Conservation (phyloP, 345 rosid species). For the Balakata baccata region DNA sequence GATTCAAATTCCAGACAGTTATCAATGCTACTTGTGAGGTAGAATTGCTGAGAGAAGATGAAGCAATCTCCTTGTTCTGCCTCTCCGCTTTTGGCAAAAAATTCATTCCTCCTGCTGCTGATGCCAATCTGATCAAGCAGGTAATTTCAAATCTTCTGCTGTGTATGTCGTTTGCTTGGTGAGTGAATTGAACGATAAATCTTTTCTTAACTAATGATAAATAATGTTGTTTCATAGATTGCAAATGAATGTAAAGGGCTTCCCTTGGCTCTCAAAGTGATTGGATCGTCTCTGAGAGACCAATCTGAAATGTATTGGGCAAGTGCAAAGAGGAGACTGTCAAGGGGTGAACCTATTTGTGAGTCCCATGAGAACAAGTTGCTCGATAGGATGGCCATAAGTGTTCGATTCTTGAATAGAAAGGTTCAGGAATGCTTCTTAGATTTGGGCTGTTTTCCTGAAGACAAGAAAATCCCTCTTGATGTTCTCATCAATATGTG, state of each 20-base stretch:
- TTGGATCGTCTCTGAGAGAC: slow-evolving; percentile 69
- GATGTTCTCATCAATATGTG: slow-evolving; percentile 85
- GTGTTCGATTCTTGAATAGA: slow-evolving; percentile 45
- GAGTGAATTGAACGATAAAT: background rate
- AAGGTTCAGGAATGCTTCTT: slow-evolving; percentile 69
- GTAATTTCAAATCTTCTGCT: slow-evolving; percentile 28
- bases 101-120: slow-evolving; percentile 49
- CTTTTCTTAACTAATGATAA: slow-evolving; percentile 5
- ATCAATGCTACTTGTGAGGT: slow-evolving; percentile 43
- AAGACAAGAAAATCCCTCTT: slow-evolving; percentile 86
- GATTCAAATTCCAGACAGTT: slow-evolving; percentile 53
- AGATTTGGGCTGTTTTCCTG: slow-evolving; percentile 95
- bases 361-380: slow-evolving; percentile 70
- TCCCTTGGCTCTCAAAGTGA: slow-evolving; percentile 93
- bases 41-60: slow-evolving; percentile 58
- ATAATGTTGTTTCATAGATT: slow-evolving; percentile 41
- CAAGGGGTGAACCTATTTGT: slow-evolving; percentile 65
- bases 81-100: slow-evolving; percentile 68
- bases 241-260: slow-evolving; percentile 83
- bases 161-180: background rate
- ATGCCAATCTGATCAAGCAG: slow-evolving; percentile 59
- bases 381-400: slow-evolving; percentile 68
- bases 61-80: slow-evolving; percentile 68
- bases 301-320: slow-evolving; percentile 66
- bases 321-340: slow-evolving; percentile 57